Evolutionary conservation across 345 rosid genomes (phyloP), one percentile per base, ranked within the genome.

Genomic region (Turnera subulata): DNA sequence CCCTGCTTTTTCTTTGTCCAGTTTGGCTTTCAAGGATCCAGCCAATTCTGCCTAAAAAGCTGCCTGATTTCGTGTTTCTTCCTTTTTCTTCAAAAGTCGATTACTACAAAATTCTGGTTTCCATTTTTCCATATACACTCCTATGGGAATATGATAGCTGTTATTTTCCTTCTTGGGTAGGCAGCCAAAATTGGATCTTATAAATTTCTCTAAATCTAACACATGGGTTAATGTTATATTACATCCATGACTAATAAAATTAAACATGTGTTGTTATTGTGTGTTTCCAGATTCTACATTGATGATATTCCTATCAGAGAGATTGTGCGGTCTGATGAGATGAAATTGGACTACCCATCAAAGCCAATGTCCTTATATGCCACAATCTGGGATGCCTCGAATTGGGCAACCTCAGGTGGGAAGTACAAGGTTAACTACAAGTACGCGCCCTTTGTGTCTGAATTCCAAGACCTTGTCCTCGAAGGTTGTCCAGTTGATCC

Each of bases 371-470:
- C 88, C 1, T 51, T 94, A 17, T 90, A 90, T 32, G 92, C 96
- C 13, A 90, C 99, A 0, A 88, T 90, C n/a, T 94, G 99, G 99
- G 99, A 94, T 23, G 97, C 87, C 6, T 90, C 99, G 0, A 78
- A 62, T 50, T 93, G 99, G 97, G 96, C 99, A 12, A 90, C 99
- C 5, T 67, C 80, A 0, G 96, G 99, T 1, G 99, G 99, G 0
- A 80, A 72, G 62, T 67, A 64, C 74, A 85, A 84, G 64, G 97
- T 78, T 1, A 66, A 93, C 44, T 87, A 93, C 67, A 78, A 78
- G 50, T 93, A 70, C 59, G 82, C 95, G 1, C 96, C 97, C 0
- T 93, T 93, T 44, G 63, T 74, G 1, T 73, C 95, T 13, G 95
- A 88, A 20, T 93, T 82, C 42, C 83, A 73, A 62, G 84, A 81